Percentiles rank a stretch among this genome's conserved stretches.
Evolutionary conservation across 2,329 filamentous ascomycete species (phyloP).

Genomic region (Venturia effusa): DNA sequence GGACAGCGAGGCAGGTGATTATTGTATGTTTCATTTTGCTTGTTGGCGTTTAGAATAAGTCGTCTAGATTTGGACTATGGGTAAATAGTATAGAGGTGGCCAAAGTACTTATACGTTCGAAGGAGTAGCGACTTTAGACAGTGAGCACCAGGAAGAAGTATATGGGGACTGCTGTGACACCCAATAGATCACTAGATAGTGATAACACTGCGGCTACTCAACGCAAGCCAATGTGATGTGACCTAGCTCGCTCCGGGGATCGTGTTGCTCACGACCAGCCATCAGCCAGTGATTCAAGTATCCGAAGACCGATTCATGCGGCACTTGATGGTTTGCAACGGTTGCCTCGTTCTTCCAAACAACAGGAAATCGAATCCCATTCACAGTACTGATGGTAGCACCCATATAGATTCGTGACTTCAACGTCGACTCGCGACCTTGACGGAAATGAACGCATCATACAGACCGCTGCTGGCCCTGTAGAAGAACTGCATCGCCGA

Average conservation of each 20-base stretch:
- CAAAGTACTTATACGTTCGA: not conserved
- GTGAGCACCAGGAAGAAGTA: not conserved
- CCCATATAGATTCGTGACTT: too few species aligned
- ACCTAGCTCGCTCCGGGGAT: not conserved
- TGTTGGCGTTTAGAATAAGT: not conserved
- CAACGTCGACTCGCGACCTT: too few species aligned
- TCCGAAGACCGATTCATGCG: not conserved
- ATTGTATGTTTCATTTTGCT: not conserved
- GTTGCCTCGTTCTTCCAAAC: too few species aligned
- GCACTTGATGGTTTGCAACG: not conserved
- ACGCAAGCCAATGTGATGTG: not conserved
- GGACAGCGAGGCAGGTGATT: not conserved
- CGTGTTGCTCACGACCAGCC: not conserved
- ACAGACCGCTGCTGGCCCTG: not conserved
- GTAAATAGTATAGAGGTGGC: not conserved
- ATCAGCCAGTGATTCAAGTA: not conserved
- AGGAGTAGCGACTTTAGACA: not conserved
- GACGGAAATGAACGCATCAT: too few species aligned
- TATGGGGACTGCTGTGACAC: not conserved
- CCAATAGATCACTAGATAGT: not conserved
- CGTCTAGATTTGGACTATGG: not conserved
- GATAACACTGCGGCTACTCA: not conserved
- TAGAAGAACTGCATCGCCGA: not conserved
- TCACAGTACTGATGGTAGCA: too few species aligned
- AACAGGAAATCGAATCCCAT: too few species aligned